Conservation (phyloP, 2,329 filamentous ascomycete species). For the Fusarium graminum region DNA sequence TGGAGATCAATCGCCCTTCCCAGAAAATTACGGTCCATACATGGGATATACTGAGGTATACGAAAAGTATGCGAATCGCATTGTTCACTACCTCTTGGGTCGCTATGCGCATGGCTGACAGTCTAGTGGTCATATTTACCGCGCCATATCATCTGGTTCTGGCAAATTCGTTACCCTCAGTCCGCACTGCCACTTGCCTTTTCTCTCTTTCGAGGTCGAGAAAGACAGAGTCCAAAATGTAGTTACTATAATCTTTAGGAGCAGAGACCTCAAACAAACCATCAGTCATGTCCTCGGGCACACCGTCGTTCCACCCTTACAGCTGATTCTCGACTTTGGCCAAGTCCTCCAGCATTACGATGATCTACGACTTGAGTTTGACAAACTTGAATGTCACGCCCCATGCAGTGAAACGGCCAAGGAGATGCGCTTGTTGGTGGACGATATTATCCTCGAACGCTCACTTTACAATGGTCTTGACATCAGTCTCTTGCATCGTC, state of each 20-base stretch:
- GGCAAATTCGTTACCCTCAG: slow-evolving; percentile 48
- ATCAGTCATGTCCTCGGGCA: slow-evolving; percentile 56
- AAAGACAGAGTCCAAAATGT: slow-evolving; percentile 44
- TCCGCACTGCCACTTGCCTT: slow-evolving; percentile 30
- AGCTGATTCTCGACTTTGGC: slow-evolving; percentile 40
- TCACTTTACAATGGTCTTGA: slow-evolving; percentile 49
- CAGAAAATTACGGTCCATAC: slow-evolving; percentile 44
- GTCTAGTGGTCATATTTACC: slow-evolving; percentile 45
- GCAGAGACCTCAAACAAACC: slow-evolving; percentile 54
- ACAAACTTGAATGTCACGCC: slow-evolving; percentile 10
- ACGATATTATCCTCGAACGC: slow-evolving; percentile 47
- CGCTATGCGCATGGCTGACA: slow-evolving; percentile 12
- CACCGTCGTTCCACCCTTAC: slow-evolving; percentile 4
- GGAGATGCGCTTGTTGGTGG: slow-evolving; percentile 49
- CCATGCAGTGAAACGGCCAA: slow-evolving; percentile 32
- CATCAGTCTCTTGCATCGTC: slow-evolving; percentile 39
- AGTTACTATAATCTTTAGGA: slow-evolving; percentile 48
- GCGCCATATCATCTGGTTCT: slow-evolving; percentile 47
- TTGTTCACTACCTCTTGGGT: neutral
- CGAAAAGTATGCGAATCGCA: slow-evolving; percentile 42
- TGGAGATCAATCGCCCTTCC: slow-evolving; percentile 27
- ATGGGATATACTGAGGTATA: slow-evolving; percentile 46
- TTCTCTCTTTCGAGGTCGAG: slow-evolving; percentile 47
- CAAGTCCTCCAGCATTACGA: slow-evolving; percentile 47
- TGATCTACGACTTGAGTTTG: slow-evolving; percentile 39